Evolutionary conservation across 495 filamentous ascomycete genomes (phyloP), one percentile per base, ranked within the genome.

Genomic region (Staphylotrichum tortipilum): DNA sequence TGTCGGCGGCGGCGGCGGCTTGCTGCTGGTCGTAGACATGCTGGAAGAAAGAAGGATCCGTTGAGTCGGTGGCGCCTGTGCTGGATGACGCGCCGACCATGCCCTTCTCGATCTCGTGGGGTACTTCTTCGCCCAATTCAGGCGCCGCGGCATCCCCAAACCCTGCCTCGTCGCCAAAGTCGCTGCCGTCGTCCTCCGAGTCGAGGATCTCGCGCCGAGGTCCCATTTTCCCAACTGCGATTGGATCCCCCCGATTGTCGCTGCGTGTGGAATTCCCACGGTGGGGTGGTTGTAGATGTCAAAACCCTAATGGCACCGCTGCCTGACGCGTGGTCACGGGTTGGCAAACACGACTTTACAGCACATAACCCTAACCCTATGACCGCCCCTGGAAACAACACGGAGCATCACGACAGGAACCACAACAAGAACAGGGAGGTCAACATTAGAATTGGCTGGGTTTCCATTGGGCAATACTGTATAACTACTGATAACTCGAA

Each of bases 151-250:
- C 7, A 1, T 42, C 29, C 26, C n/a, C 22, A 26, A 26, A 9
- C 7, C 41, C 31, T 17, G 31, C 8, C 19, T 17, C 26, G 9
- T 47, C 49, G 31, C 30, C 47, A 46, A 63, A 53, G 10, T 56
- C 60, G 40, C 54, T 57, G 7, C 41, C 61, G 1, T 65, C 62
- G 37, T 65, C 62, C 18, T 62, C 61, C n/a, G 62, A 65, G 43
- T 62, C 62, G 17, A 62, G 52, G 8, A 65, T 61, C 35, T 63
- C 62, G 30, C 48, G 39, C 28, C 49, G 47, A 1, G 54, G 45
- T 15, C 44, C 46, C 61, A 64, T 65, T 42, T 15, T 18, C 24
- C 11, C n/a, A 33, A 26, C 28, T 47, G 29, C 3, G 18, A 2
- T 35, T n/a, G 18, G 0, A 10, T 43, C 4, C 17, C 4, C n/a